phyloP scores from a whole-genome alignment of 768 basidiomycete genomes.

The Termitomyces heimii region DNA sequence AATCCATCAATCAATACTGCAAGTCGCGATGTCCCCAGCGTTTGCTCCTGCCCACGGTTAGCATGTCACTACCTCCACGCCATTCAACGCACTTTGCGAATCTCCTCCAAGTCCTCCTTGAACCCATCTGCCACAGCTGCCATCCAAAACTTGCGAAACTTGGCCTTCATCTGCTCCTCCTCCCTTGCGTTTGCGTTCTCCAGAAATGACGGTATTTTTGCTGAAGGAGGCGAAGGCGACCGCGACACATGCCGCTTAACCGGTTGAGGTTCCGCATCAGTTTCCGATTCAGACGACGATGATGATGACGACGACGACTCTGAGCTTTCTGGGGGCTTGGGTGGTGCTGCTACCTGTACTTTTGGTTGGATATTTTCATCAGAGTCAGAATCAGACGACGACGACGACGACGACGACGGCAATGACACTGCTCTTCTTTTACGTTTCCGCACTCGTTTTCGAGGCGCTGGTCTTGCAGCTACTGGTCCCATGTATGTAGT shows the following conservation, averaged over 20 bases:
- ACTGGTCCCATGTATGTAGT: constrained; percentile 15
- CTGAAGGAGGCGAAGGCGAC: constrained; percentile 41
- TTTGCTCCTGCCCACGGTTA: constrained; percentile 41
- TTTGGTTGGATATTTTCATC: constrained; percentile 2
- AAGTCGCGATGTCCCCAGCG: constrained; percentile 61
- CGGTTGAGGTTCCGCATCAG: constrained; percentile 8
- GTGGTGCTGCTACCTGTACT: constrained; percentile 2
- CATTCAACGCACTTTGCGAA: constrained; percentile 54
- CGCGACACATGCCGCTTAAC: constrained; percentile 23
- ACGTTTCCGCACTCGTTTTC: constrained; percentile 47
- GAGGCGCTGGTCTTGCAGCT: constrained; percentile 26
- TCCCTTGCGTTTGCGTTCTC: constrained; percentile 19
- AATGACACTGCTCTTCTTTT: constrained; percentile 44
- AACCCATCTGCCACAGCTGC: constrained; percentile 75
- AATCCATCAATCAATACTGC: constrained; percentile 77
- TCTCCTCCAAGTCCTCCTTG: constrained; percentile 75
- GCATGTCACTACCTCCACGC: not conserved
- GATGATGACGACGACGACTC: constrained; percentile 19
- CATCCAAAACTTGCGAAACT: constrained; percentile 87
- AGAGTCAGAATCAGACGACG: constrained; percentile 23
- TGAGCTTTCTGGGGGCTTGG: constrained; percentile 12
- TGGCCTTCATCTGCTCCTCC: constrained; percentile 55
- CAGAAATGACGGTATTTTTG: constrained; percentile 54
- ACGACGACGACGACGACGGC: constrained; percentile 34
- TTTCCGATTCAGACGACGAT: constrained; percentile 18